Evolutionary conservation across 352 stramenopile genomes (phyloP), one percentile per base, ranked within the genome.

Genomic region (Phytophthora uliginosa): DNA sequence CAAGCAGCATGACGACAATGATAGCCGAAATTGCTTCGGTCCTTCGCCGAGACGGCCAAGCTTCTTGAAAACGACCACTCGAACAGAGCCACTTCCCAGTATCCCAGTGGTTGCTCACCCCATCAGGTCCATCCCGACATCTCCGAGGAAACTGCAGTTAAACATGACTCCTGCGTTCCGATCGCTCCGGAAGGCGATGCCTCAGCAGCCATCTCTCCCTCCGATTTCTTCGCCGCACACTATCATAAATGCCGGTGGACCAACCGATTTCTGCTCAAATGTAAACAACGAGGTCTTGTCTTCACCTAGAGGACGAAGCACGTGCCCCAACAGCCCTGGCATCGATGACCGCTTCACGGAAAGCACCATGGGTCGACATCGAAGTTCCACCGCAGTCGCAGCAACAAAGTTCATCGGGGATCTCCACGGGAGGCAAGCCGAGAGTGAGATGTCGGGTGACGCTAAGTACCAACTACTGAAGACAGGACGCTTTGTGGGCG

Each of bases 121-220:
- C 13, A 93, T 93, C 54, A 86, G 83, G 66, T 82, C 69, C 0
- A 75, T 90, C 9, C 83, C 83, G 1, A 88, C 84, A 26, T 90
- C 86, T 10, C 81, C 83, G 18, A 82, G 81, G 26, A 82, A 82
- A 63, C 47, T 74, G 4, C 73, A 85, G 31, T 71, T 94, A 34
- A 92, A 92, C 58, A 66, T 94, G 18, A 79, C 81, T 13, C 82
- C 86, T 9, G 84, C 71, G 0, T 94, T 91, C 58, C 79, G 84
- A 51, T 94, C 86, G 10, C 77, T 94, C 8, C 81, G 86, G 12
- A 94, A 92, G 53, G 79, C 80, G 1, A 88, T 94, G 59, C 84
- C 86, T 15, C 84, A 94, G 48, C 81, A 86, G 12, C 86, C 86
- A 47, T 73, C 76, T n/a, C 63, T 94, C 18, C 86, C 86, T 36